Base-by-base conservation (phyloP, 306 rosid species). In the Vicia sativa region DNA sequence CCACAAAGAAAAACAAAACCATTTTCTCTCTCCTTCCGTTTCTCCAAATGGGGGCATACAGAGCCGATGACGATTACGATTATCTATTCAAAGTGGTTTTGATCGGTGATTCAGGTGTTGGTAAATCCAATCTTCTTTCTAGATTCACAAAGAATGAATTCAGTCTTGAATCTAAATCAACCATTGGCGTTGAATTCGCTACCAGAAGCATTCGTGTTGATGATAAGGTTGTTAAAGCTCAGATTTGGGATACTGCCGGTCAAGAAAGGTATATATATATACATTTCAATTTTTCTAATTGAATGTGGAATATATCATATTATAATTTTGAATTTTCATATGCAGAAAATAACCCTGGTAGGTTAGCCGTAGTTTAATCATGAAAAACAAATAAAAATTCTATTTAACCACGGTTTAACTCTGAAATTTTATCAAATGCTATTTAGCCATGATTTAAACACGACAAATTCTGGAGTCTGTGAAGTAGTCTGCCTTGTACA, bases 231-330 rank as follows among this genome's bases (percentile, higher is more conserved):
- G 85, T 85, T 76, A 90, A 90, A 85, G 96, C 96, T 74, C 95
- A 90, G 87, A 85, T 90, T 87, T 90, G 96, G 96, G 96, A 90
- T 65, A 90, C 96, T 35, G 96, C 96, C 23, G 96, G 96, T 55
- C 96, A 90, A 76, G 95, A 90, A 77, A 87, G 95, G 95, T 87
- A 68, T 61, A 7, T 7, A 34, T 87, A 68, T 61, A 7, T 7
- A 34, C 38, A 34, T 11, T 42, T 12, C 46, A 11, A 42, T 4
- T 42, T 6, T 15, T 14, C 3, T n/a, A 0, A 15, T 49, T 9
- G 0, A 15, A 48, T 16, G 48, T 12, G 48, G 48, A 6, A 14
- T 42, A 42, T 42, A 11, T 42, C 4, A 31, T 5, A 34, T 34
- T 34, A 7, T 34, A 34, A 7, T 25, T 25, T 25, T 25, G 28